Percentiles rank a stretch among this genome's conserved stretches.
Evolutionary conservation across 106 monocot genomes (phyloP).

Genomic region (Dioscorea dumetorum): DNA sequence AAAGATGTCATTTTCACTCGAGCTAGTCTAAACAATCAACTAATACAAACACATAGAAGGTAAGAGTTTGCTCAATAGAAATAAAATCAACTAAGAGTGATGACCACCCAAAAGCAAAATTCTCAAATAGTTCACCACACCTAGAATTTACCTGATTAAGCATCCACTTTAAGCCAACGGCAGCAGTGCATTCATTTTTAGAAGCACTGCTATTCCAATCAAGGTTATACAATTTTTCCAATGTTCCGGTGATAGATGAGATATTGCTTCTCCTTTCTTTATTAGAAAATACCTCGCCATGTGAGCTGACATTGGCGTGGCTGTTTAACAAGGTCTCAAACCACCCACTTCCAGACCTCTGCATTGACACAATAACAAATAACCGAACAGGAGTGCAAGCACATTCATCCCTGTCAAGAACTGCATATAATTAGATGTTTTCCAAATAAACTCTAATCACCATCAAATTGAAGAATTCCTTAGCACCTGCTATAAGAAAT

Average conservation of each 20-base stretch:
- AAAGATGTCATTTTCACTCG: no score
- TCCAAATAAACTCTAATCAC: background rate
- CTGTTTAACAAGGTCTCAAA: background rate
- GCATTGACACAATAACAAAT: constrained; percentile 3
- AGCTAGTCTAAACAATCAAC: no score
- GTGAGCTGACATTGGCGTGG: background rate
- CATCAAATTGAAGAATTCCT: background rate
- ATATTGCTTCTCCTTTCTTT: background rate
- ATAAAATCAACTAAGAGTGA: no score
- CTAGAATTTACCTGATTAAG: constrained; percentile 9
- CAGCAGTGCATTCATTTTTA: constrained; percentile 3
- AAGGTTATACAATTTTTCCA: background rate
- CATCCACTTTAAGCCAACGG: constrained; percentile 12
- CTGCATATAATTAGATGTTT: no score
- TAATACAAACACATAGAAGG: no score
- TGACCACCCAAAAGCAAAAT: no score
- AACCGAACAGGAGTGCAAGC: background rate
- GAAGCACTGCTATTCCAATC: constrained; percentile 1
- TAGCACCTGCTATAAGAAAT: constrained; percentile 3
- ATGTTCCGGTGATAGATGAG: background rate
- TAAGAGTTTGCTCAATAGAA: no score
- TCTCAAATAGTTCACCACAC: no score
- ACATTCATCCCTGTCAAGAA: background rate
- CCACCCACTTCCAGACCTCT: constrained; percentile 2
- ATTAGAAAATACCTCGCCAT: background rate